Evolutionary conservation across 2,329 filamentous ascomycete species (phyloP), one percentile per base, ranked within the genome.

Genomic region (Conoideocrella luteorostrata): DNA sequence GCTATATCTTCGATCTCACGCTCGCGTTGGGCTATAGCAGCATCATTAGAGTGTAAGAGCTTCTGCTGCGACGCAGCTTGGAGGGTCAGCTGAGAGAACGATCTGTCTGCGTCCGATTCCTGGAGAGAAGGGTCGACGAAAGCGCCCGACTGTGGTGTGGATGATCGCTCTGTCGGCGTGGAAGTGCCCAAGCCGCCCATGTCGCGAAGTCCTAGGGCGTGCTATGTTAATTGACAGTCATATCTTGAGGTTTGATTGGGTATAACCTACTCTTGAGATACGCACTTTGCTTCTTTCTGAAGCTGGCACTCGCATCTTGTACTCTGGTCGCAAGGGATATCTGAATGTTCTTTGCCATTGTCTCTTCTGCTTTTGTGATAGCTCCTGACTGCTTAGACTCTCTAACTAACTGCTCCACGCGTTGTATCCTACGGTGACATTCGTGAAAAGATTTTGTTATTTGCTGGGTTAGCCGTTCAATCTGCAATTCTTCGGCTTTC

Each of bases 1-100:
- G 93, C 93, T 50, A 98, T 98, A 55, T 96, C 90, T 59, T 95
- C 94, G 56, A 98, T 98, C 65, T 97, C 93, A 32, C 86, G 83
- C 66, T 98, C 93, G 50, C 93, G 86, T 63, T 97, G 93, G 48
- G 84, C 79, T 54, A 98, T 97, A 29, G 80, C 80, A 3, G 82
- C 74, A 60, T 97, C 91, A 58, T 94, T 89, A 46, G 82, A 84
- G 46, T 82, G 79, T 23, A 86, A 68, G 45, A 78, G 75, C 52
- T 77, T 77, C 56, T 81, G 77, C 43, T 86, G 79, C 26, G 77
- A 75, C 2, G 88, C 87, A 55, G 89, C 86, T 59, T 90, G 84
- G 2, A 97, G 75, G 1, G 91, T 88, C 0, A 85, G 86, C 64
- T 96, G 89, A 1, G 91, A 95, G 59, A 93, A 94, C 6, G 83